phyloP scores from a whole-genome alignment of 306 rosid species.

The Begonia masoniana region DNA sequence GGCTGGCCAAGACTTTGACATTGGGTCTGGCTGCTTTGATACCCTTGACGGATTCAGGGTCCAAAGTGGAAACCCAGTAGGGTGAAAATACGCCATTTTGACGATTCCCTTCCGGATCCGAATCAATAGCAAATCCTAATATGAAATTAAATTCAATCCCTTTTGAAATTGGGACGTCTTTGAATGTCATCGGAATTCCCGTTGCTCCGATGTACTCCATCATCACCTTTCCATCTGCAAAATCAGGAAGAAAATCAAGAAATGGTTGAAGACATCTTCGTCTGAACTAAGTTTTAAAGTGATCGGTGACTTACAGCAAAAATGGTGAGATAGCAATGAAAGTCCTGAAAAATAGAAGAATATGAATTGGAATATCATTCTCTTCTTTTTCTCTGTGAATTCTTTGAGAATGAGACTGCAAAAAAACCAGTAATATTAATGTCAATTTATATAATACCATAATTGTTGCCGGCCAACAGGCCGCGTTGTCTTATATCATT shows the following conservation, averaged over 20 bases:
- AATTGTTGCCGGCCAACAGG: too few relatives aligned
- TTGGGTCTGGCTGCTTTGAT: conserved; percentile 24
- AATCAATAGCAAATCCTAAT: conserved; percentile 37
- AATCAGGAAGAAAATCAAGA: background rate
- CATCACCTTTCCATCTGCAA: conserved; percentile 39
- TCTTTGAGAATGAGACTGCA: too few relatives aligned
- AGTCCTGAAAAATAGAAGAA: too few relatives aligned
- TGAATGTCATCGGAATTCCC: conserved; percentile 17
- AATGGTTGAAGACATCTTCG: too few relatives aligned
- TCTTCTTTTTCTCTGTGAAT: too few relatives aligned
- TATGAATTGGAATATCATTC: too few relatives aligned
- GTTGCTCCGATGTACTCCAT: conserved; percentile 64
- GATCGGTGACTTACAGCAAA: too few relatives aligned
- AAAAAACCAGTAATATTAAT: too few relatives aligned
- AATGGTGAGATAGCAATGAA: too few relatives aligned
- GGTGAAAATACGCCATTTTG: conserved; percentile 37
- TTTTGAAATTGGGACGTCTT: conserved; percentile 21
- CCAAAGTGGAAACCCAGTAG: conserved; percentile 27
- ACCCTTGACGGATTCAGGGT: conserved; percentile 22
- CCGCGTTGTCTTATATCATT: too few relatives aligned
- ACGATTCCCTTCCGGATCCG: conserved; percentile 20
- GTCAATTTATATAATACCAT: too few relatives aligned
- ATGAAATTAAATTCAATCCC: conserved; percentile 39
- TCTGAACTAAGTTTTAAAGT: too few relatives aligned
- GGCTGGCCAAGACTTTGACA: conserved; percentile 39